Evolutionary conservation across 257 asterid species (phyloP).

Genomic region (Primulina tabacum): DNA sequence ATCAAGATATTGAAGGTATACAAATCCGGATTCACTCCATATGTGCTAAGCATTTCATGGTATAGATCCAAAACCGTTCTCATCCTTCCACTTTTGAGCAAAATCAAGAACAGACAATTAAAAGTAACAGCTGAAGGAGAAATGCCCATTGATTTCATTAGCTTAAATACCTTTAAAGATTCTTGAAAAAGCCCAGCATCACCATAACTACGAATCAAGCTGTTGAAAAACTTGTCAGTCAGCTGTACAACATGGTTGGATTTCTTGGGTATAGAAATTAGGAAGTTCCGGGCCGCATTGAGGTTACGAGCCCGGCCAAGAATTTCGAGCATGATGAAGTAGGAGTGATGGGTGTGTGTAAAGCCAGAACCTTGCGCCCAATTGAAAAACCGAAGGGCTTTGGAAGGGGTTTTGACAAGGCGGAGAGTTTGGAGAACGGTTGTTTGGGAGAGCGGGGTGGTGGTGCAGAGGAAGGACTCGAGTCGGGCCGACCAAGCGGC

Average conservation of each 20-base stretch:
- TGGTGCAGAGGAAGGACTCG: slow-evolving; percentile 48
- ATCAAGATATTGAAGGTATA: slow-evolving; percentile 69
- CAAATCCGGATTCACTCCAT: slow-evolving; percentile 71
- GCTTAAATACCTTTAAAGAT: slow-evolving; percentile 51
- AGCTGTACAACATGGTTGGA: slow-evolving; percentile 48
- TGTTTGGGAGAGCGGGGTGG: slow-evolving; percentile 62
- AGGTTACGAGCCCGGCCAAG: slow-evolving; percentile 61
- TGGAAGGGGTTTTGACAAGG: slow-evolving; percentile 50
- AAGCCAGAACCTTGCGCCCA: slow-evolving; percentile 60
- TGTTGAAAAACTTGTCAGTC: slow-evolving; percentile 59
- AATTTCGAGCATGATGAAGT: slow-evolving; percentile 61
- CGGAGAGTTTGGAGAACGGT: slow-evolving; percentile 67
- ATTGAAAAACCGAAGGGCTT: slow-evolving; percentile 65
- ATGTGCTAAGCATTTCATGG: slow-evolving; percentile 84
- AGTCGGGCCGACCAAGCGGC: slow-evolving; percentile 60
- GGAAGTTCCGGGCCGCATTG: slow-evolving; percentile 71
- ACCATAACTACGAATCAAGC: slow-evolving; percentile 68
- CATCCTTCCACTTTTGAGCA: slow-evolving; percentile 69
- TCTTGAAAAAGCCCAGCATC: slow-evolving; percentile 74
- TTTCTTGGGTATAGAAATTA: slow-evolving; percentile 56
- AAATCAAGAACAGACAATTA: slow-evolving; percentile 46
- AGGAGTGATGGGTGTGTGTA: slow-evolving; percentile 53
- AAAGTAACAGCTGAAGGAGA: slow-evolving; percentile 74
- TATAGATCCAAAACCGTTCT: slow-evolving; percentile 55
- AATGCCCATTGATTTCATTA: slow-evolving; percentile 67